These are phyloP conservation scores for Botrytis cinerea DNA, from an alignment of 2,329 filamentous ascomycete genomes.

Conservation along the genomic window DNA sequence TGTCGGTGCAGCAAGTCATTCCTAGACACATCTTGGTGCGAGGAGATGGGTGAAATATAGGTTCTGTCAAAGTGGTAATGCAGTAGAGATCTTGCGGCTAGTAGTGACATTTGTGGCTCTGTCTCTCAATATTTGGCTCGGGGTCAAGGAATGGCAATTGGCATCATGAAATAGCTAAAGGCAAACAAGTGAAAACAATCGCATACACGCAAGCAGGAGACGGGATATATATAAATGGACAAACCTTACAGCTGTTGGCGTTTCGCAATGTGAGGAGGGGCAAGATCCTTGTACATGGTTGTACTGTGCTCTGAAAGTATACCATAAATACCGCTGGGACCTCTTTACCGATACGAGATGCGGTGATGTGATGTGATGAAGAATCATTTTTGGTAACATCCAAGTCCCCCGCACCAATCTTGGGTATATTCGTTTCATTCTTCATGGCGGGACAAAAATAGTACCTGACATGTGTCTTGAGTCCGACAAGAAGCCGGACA, in stretches of 20 bases:
- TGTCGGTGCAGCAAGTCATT: constrained; percentile 11
- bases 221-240: constrained; percentile 10
- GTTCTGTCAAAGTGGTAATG: not conserved
- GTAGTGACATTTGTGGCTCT: constrained; percentile 2
- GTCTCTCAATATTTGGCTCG: not conserved
- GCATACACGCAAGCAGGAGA: not conserved
- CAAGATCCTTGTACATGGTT: constrained; percentile 12
- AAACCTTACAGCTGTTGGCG: constrained; percentile 13
- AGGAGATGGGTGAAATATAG: not conserved
- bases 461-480: not conserved
- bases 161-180: not conserved
- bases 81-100: not conserved
- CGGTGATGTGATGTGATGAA: constrained; percentile 7
- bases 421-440: not conserved
- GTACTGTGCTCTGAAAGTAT: constrained; percentile 6
- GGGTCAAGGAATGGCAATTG: not conserved
- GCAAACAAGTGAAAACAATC: not conserved
- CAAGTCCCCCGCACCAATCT: not conserved
- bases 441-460: constrained; percentile 6
- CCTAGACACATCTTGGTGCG: constrained; percentile 9
- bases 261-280: constrained; percentile 9
- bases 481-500: not conserved
- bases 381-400: constrained; percentile 6
- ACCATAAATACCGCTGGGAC: constrained; percentile 9
- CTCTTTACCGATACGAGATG: constrained; percentile 11